phyloP scores from a whole-genome alignment of 148 eudicot species.

The Rhododendron ferrugineum region DNA sequence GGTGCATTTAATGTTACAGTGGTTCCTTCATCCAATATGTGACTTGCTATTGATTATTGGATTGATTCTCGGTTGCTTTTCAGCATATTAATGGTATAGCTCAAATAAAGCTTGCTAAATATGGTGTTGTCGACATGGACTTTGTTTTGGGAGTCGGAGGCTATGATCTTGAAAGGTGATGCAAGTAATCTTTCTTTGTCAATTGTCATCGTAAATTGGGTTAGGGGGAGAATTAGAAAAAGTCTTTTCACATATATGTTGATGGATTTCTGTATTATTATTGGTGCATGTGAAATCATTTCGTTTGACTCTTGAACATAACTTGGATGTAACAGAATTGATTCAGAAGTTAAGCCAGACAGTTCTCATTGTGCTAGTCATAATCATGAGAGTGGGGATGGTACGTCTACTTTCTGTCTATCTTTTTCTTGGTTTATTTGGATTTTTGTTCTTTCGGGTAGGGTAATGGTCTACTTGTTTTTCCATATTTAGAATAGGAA shows the following conservation, averaged over 20 bases:
- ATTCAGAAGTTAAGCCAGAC: conserved; percentile 52
- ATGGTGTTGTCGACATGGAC: conserved; percentile 79
- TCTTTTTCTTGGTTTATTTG: neutral
- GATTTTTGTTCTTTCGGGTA: neutral
- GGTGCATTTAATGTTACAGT: neutral
- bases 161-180: conserved; percentile 92
- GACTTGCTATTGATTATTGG: neutral
- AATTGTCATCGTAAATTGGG: neutral
- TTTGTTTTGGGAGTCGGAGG: conserved; percentile 95
- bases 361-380: conserved; percentile 38
- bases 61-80: conserved; percentile 13
- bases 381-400: conserved; percentile 47
- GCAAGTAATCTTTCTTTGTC: neutral
- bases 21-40: neutral
- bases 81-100: conserved; percentile 95
- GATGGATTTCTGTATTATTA: neutral
- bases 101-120: conserved; percentile 62
- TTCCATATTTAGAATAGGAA: neutral
- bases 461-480: neutral
- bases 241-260: neutral
- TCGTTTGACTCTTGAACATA: neutral
- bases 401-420: conserved; percentile 22
- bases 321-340: conserved; percentile 55
- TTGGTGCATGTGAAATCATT: neutral
- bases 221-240: neutral